Conservation (phyloP, 148 eudicot species). For the Rhododendron vialii region DNA sequence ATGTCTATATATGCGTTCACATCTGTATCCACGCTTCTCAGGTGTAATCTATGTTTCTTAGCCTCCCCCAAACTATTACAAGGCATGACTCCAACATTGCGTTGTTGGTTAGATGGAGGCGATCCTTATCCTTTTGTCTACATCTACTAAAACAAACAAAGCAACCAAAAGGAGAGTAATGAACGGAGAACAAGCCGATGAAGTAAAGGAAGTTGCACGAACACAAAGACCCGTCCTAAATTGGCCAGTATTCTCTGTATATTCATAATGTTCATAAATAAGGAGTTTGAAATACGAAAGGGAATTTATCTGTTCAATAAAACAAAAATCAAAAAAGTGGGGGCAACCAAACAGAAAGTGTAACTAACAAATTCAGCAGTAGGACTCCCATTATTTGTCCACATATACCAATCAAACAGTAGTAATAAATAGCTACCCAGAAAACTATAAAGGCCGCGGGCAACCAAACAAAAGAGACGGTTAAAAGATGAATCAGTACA, state of each 20-base stretch:
- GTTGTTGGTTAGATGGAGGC: not conserved
- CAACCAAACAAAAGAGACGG: not conserved
- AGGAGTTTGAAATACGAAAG: not conserved
- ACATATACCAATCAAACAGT: constrained; percentile 1
- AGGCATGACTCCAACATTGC: not conserved
- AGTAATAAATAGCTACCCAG: not conserved
- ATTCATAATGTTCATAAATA: not conserved
- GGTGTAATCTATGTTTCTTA: not conserved
- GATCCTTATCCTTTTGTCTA: not conserved
- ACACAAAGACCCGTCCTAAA: not conserved
- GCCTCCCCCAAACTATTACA: not conserved
- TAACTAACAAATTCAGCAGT: not conserved
- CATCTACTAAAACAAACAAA: not conserved
- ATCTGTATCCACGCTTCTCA: not conserved
- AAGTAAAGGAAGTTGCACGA: not conserved
- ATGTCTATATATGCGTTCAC: not conserved
- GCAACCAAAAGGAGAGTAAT: not conserved
- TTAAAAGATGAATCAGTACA: not conserved
- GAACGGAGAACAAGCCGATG: not conserved
- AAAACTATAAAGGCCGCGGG: not conserved
- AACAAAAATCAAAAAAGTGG: not conserved
- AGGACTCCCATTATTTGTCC: not conserved
- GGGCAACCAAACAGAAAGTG: not conserved
- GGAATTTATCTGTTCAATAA: not conserved
- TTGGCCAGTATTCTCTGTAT: not conserved